Percentiles rank a stretch among this genome's conserved stretches.
Evolutionary conservation across 768 basidiomycete genomes (phyloP).

Genomic region (Hericium alpestre): DNA sequence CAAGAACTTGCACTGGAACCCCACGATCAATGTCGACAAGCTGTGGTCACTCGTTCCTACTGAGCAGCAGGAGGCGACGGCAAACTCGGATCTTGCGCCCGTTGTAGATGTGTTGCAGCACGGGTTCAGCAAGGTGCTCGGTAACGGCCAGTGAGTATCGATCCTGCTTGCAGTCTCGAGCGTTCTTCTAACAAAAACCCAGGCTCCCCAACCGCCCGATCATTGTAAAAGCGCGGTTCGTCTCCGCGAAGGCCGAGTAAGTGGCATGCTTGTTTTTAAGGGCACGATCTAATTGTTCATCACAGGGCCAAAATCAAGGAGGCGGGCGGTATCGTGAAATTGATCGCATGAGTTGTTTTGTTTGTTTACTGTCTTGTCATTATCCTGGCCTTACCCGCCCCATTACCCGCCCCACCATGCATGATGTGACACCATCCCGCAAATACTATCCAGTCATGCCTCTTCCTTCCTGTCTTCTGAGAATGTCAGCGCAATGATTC

Average conservation of each 20-base stretch:
- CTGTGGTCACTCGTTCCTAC: constrained; percentile 85
- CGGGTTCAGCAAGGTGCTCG: constrained; percentile 91
- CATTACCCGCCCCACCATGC: constrained; percentile 8
- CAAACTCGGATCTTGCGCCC: constrained; percentile 75
- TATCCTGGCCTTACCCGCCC: constrained; percentile 9
- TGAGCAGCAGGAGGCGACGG: constrained; percentile 69
- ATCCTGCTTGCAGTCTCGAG: not conserved
- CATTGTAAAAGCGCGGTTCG: constrained; percentile 97
- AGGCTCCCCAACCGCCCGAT: constrained; percentile 82
- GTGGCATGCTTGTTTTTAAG: constrained; percentile 21
- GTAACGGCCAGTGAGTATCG: constrained; percentile 73
- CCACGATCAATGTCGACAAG: constrained; percentile 98
- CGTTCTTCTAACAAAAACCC: not conserved
- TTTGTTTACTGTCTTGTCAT: constrained; percentile 17
- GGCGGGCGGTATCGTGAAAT: constrained; percentile 87
- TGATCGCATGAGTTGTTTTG: constrained; percentile 60
- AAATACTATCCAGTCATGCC: constrained; percentile 20
- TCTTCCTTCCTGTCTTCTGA: not conserved
- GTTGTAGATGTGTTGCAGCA: constrained; percentile 81
- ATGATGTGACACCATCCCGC: constrained; percentile 18
- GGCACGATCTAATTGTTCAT: not conserved
- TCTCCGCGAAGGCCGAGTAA: constrained; percentile 78
- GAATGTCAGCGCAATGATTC: too few species aligned
- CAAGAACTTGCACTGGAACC: constrained; percentile 83
- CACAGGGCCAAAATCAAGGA: constrained; percentile 75